Conservation (phyloP, 306 rosid species). For the Amphicarpaea edgeworthii region DNA sequence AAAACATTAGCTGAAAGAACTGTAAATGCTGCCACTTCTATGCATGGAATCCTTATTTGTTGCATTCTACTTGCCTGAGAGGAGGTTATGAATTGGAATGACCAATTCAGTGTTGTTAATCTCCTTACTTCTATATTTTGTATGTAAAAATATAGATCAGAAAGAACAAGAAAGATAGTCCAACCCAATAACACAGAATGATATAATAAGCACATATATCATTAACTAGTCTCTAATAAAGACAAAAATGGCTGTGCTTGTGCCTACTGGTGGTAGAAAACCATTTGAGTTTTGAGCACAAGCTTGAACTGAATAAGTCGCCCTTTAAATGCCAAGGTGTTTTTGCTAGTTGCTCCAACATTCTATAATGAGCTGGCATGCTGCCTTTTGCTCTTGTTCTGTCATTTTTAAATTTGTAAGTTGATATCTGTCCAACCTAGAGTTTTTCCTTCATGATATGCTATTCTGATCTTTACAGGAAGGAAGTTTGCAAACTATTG, state of each 20-base stretch:
- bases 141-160: neutral
- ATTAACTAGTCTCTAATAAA: neutral
- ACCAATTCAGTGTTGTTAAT: neutral
- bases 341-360: slow-evolving; percentile 8
- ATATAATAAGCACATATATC: neutral
- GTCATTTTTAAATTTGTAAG: slow-evolving; percentile 24
- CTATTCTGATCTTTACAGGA: slow-evolving; percentile 65
- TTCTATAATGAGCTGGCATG: neutral
- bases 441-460: slow-evolving; percentile 36
- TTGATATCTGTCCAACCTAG: slow-evolving; percentile 32
- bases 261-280: slow-evolving; percentile 5
- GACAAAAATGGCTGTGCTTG: neutral
- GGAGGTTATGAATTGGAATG: neutral
- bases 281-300: neutral
- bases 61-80: neutral
- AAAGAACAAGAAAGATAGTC: neutral
- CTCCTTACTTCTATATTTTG: neutral
- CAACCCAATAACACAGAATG: neutral
- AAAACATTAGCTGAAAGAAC: neutral
- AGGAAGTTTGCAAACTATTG: slow-evolving; percentile 71
- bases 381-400: slow-evolving; percentile 10
- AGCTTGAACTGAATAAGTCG: neutral
- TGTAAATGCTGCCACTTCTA: neutral
- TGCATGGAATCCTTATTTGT: neutral
- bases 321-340: neutral